These are phyloP conservation scores for Mollisiaceae sp. DNA, from an alignment of 2,329 filamentous ascomycete genomes.

Conservation along the genomic window DNA sequence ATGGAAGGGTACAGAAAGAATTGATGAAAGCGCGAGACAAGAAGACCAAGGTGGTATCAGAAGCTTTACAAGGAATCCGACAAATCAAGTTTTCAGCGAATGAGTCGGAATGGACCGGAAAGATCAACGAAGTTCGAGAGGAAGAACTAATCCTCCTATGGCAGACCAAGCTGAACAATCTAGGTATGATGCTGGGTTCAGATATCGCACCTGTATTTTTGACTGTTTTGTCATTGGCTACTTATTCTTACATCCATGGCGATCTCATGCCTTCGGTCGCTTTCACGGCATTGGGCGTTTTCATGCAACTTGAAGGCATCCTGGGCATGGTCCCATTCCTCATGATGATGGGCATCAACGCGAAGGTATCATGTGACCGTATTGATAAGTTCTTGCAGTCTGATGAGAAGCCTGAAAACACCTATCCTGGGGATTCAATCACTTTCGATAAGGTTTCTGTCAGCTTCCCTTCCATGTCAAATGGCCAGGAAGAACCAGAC, in stretches of 20 bases:
- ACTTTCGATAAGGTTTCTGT: conserved; percentile 69
- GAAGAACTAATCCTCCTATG: conserved; percentile 69
- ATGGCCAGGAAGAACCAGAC: conserved; percentile 1
- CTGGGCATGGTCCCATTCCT: conserved; percentile 74
- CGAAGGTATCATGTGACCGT: conserved; percentile 70
- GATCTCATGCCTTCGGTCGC: conserved; percentile 71
- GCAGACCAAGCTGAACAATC: conserved; percentile 42
- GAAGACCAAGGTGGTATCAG: conserved; percentile 75
- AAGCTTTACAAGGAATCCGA: conserved; percentile 76
- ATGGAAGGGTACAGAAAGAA: conserved; percentile 64
- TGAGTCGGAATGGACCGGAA: conserved; percentile 75
- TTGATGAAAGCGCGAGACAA: conserved; percentile 77
- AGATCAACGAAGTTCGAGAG: conserved; percentile 66
- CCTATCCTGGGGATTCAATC: conserved; percentile 61
- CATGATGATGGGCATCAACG: conserved; percentile 71
- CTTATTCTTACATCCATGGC: conserved; percentile 68
- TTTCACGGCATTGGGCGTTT: conserved; percentile 77
- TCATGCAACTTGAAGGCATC: conserved; percentile 71
- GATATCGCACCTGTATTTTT: conserved; percentile 74
- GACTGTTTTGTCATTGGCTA: conserved; percentile 69
- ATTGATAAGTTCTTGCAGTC: conserved; percentile 73
- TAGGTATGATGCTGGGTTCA: conserved; percentile 52
- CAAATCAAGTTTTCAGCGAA: conserved; percentile 84
- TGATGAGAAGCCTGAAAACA: conserved; percentile 62
- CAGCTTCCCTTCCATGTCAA: conserved; percentile 56